A percentile compares a stretch with the other conserved stretches of the same genome.
Evolutionary conservation across 2,329 filamentous ascomycete genomes (phyloP).

Genomic region (Westerdykella sp.): DNA sequence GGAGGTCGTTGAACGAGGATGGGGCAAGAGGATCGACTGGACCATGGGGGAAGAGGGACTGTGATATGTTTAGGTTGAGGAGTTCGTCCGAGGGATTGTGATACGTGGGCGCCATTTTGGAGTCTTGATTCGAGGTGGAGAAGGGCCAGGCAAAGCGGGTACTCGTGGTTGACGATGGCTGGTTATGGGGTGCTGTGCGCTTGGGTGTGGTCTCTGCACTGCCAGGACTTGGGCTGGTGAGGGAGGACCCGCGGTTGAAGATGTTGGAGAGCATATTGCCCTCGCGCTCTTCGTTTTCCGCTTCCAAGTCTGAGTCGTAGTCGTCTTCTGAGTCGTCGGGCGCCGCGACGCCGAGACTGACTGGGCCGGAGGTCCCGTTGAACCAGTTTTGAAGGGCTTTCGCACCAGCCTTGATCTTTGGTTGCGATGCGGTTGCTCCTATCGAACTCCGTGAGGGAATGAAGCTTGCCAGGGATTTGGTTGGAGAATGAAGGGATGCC

Average conservation of each 20-base stretch:
- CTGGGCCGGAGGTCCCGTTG: constrained; percentile 47
- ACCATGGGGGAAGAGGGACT: constrained; percentile 50
- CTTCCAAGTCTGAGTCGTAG: constrained; percentile 18
- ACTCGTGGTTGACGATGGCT: constrained; percentile 15
- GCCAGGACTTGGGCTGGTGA: constrained; percentile 12
- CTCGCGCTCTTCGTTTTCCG: constrained; percentile 20
- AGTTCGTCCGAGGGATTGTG: constrained; percentile 44
- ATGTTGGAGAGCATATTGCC: constrained; percentile 28
- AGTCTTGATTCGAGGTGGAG: constrained; percentile 27
- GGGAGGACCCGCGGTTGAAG: constrained; percentile 27
- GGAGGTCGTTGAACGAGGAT: constrained; percentile 52
- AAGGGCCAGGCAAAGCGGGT: constrained; percentile 36
- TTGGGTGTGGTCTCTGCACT: constrained; percentile 12
- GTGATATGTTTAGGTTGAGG: constrained; percentile 49
- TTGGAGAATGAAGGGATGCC: constrained; percentile 33
- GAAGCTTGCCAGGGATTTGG: constrained; percentile 37
- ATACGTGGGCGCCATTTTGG: constrained; percentile 17
- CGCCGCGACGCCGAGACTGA: constrained; percentile 40
- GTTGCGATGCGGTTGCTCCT: constrained; percentile 27
- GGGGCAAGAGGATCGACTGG: constrained; percentile 45
- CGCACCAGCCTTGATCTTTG: constrained; percentile 21
- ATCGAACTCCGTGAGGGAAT: constrained; percentile 29
- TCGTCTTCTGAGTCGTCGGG: constrained; percentile 6
- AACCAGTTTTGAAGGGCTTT: constrained; percentile 46
- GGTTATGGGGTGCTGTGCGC: constrained; percentile 13